phyloP scores from a whole-genome alignment of 2,329 filamentous ascomycete species.

The Endothia cerciana region DNA sequence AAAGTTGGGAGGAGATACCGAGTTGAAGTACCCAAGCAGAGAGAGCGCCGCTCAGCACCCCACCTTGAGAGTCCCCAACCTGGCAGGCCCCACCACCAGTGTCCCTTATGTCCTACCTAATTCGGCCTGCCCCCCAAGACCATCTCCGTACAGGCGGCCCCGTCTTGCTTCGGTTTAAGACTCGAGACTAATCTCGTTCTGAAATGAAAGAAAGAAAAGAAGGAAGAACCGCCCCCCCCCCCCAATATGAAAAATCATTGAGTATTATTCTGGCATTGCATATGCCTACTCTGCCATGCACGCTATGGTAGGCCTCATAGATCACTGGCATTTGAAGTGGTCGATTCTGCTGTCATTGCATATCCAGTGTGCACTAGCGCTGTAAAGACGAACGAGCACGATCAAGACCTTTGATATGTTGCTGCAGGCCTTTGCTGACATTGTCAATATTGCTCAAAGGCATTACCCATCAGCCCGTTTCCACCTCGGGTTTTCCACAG shows the following conservation, averaged over 20 bases:
- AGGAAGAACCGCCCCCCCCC: too few relatives aligned
- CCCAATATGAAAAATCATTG: neutral
- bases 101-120: conserved; percentile 21
- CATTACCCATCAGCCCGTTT: neutral
- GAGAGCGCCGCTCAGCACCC: conserved; percentile 10
- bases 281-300: too few relatives aligned
- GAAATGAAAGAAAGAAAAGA: too few relatives aligned
- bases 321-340: neutral
- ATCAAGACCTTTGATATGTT: neutral
- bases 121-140: conserved; percentile 14
- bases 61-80: conserved; percentile 14
- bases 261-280: neutral
- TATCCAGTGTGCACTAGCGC: neutral
- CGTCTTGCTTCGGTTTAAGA: conserved; percentile 19
- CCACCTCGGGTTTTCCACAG: neutral
- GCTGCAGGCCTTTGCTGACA: neutral
- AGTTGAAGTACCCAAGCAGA: neutral
- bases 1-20: conserved; percentile 7
- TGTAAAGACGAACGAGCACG: neutral
- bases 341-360: neutral
- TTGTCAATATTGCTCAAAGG: neutral
- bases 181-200: conserved; percentile 1
- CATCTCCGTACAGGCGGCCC: neutral
- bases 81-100: conserved; percentile 1
- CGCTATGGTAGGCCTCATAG: neutral